phyloP scores from a whole-genome alignment of 805 yeast species.

The Kluyveromyces nonfermentans region DNA sequence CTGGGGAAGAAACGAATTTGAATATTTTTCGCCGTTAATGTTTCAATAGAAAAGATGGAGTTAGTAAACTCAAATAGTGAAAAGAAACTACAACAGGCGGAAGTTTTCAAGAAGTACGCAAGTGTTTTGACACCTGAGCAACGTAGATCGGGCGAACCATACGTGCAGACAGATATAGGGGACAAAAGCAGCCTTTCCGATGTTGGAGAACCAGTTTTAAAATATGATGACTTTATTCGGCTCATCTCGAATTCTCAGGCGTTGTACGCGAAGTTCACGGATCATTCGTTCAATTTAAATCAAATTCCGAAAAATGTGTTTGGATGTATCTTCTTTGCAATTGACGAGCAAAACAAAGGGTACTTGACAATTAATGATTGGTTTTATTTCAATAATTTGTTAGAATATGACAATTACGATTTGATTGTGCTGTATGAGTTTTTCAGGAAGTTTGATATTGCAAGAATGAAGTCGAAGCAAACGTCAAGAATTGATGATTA shows the following conservation, averaged over 20 bases:
- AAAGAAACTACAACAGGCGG: constrained; percentile 32
- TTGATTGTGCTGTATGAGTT: constrained; percentile 45
- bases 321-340: constrained; percentile 68
- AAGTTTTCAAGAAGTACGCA: constrained; percentile 37
- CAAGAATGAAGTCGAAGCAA: constrained; percentile 10
- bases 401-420: constrained; percentile 41
- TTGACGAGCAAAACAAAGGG: constrained; percentile 68
- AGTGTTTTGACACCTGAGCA: constrained; percentile 26
- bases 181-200: background rate
- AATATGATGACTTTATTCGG: constrained; percentile 30
- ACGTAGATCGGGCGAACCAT: constrained; percentile 9
- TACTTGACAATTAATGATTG: constrained; percentile 62
- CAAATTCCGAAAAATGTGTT: constrained; percentile 48
- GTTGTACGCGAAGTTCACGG: constrained; percentile 25
- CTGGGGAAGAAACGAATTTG: background rate
- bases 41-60: constrained; percentile 25
- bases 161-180: background rate
- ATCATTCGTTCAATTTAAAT: constrained; percentile 37
- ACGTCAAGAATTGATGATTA: constrained; percentile 12
- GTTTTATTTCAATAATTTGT: constrained; percentile 52
- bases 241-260: constrained; percentile 28
- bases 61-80: constrained; percentile 30
- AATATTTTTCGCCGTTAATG: background rate
- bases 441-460: constrained; percentile 38
- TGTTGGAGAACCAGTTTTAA: constrained; percentile 23